Evolutionary conservation across 305 asterid species (phyloP).

Genomic region (Rubia tinctorum): DNA sequence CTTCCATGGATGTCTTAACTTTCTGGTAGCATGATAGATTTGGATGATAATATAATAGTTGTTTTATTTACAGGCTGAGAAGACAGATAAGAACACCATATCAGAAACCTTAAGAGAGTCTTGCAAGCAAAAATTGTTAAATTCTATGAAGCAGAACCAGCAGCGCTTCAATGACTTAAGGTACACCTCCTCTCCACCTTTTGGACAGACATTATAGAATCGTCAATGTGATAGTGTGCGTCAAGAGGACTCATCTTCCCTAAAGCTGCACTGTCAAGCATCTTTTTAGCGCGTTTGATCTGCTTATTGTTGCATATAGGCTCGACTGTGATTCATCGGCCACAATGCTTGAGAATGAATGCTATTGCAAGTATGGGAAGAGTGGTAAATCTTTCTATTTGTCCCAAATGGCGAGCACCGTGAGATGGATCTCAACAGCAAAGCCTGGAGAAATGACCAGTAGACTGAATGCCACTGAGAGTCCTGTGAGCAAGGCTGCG

Average conservation of each 20-base stretch:
- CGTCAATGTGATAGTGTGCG: not conserved
- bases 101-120: slow-evolving; percentile 69
- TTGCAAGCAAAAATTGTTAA: slow-evolving; percentile 63
- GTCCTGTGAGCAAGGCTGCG: slow-evolving; percentile 24
- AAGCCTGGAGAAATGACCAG: slow-evolving; percentile 43
- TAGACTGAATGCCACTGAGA: slow-evolving; percentile 35
- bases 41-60: slow-evolving; percentile 6
- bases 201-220: not conserved
- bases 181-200: slow-evolving; percentile 29
- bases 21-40: not conserved
- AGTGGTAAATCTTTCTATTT: slow-evolving; percentile 78
- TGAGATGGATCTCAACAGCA: slow-evolving; percentile 85
- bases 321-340: slow-evolving; percentile 49
- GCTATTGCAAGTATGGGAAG: slow-evolving; percentile 64
- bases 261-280: not conserved
- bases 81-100: slow-evolving; percentile 58
- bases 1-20: not conserved
- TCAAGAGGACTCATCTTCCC: not conserved
- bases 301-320: slow-evolving; percentile 34
- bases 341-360: slow-evolving; percentile 61
- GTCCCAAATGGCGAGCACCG: slow-evolving; percentile 76
- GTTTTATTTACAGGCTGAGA: slow-evolving; percentile 34
- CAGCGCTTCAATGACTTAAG: slow-evolving; percentile 37
- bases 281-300: not conserved
- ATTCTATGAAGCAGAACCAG: slow-evolving; percentile 67